phyloP scores from a whole-genome alignment of 805 yeast species.

The Wickerhamiella bombiphila region DNA sequence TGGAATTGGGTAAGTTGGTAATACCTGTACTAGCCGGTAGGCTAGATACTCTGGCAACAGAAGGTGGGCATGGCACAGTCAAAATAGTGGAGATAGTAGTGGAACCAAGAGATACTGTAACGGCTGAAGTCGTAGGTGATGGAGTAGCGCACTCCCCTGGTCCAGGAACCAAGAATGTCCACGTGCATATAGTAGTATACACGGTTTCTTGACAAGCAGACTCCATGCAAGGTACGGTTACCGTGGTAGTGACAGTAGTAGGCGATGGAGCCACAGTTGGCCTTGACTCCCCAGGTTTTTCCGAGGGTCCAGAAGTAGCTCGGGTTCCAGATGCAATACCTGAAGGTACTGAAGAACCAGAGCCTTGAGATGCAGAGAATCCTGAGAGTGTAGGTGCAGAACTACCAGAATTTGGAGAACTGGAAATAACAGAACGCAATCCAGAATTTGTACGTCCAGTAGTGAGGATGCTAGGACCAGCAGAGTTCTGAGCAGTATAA shows the following conservation, averaged over 20 bases:
- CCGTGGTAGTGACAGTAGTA: slow-evolving; percentile 3
- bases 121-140: slow-evolving; percentile 6
- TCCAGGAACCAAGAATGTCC: slow-evolving; percentile 8
- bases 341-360: background rate
- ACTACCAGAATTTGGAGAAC: too few species aligned
- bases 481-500: too few species aligned
- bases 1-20: too few species aligned
- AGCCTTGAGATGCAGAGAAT: background rate
- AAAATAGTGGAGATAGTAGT: slow-evolving; percentile 6
- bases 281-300: background rate
- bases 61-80: slow-evolving; percentile 12
- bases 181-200: slow-evolving; percentile 8
- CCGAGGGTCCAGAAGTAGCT: background rate
- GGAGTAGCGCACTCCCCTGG: slow-evolving; percentile 6
- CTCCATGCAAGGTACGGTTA: slow-evolving; percentile 12
- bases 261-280: background rate
- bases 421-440: too few species aligned
- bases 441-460: too few species aligned
- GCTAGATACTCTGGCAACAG: too few species aligned
- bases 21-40: too few species aligned
- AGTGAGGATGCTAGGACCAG: too few species aligned
- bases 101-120: slow-evolving; percentile 9
- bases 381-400: too few species aligned
- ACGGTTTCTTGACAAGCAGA: slow-evolving; percentile 4
- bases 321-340: too few species aligned